Evolutionary conservation across 202 grass and related monocot species (phyloP).

Genomic region (Zizania palustris): DNA sequence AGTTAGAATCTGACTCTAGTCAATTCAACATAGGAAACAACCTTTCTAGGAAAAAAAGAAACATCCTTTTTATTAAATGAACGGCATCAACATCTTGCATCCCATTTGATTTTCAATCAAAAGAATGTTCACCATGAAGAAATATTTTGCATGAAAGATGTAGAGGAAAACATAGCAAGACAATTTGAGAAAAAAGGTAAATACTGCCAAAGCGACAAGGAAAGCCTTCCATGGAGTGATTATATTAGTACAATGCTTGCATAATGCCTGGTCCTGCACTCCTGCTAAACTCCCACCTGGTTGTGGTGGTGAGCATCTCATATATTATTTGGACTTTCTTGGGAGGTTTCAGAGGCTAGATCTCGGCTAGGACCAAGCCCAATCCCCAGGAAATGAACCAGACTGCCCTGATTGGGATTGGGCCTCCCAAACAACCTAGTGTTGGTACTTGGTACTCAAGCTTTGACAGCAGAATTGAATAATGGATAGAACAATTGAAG

Average conservation of each 20-base stretch:
- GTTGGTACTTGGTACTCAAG: not conserved
- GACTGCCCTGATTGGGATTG: too few relatives aligned
- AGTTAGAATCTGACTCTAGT: not conserved
- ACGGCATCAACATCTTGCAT: not conserved
- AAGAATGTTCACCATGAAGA: not conserved
- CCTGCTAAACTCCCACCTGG: not conserved
- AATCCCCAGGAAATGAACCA: too few relatives aligned
- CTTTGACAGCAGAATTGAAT: slow-evolving; percentile 8
- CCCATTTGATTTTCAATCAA: slow-evolving; percentile 14
- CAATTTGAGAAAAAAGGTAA: slow-evolving; percentile 21
- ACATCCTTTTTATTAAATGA: not conserved
- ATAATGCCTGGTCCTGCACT: not conserved
- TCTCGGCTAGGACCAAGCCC: too few relatives aligned
- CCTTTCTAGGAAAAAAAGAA: not conserved
- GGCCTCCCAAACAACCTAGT: not conserved
- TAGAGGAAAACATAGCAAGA: not conserved
- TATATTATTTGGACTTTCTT: not conserved
- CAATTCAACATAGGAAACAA: not conserved
- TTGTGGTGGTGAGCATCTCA: not conserved
- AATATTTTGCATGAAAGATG: not conserved
- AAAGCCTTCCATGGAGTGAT: not conserved
- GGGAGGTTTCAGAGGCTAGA: too few relatives aligned
- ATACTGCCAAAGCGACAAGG: not conserved
- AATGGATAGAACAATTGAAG: not conserved
- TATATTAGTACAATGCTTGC: not conserved